These are phyloP conservation scores for Aegilops speltoides DNA, from an alignment of 176 grass and related monocot genomes.

Conservation along the genomic window DNA sequence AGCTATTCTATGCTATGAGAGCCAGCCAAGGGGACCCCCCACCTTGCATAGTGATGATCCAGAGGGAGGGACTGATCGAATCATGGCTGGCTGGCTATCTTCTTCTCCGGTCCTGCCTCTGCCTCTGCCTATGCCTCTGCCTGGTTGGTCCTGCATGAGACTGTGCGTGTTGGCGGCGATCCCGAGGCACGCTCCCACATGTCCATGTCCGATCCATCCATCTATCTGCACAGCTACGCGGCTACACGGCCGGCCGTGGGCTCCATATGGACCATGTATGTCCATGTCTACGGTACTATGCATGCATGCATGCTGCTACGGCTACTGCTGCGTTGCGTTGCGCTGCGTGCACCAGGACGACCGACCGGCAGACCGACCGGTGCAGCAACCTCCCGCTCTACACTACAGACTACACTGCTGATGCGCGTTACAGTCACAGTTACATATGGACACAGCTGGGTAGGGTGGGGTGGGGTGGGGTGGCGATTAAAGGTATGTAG, in stretches of 20 bases:
- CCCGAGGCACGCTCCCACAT: conserved; percentile 6
- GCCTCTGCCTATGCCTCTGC: not conserved
- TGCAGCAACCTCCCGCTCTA: no score
- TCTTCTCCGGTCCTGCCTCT: not conserved
- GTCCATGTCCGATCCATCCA: not conserved
- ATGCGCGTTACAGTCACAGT: no score
- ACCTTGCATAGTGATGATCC: no score
- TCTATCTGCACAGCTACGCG: not conserved
- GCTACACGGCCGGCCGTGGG: not conserved
- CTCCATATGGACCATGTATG: not conserved
- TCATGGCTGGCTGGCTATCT: not conserved
- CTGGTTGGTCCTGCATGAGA: conserved; percentile 14
- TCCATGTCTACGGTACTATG: not conserved
- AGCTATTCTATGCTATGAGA: not conserved
- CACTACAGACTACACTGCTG: no score
- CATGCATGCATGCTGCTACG: not conserved
- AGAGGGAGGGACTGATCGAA: not conserved
- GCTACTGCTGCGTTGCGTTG: not conserved
- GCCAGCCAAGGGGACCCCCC: no score
- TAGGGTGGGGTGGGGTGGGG: no score
- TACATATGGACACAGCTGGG: no score
- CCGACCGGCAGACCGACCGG: no score
- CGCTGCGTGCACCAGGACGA: not conserved
- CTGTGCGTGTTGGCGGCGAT: conserved; percentile 32
- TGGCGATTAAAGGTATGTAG: no score